Percentiles rank a stretch among this genome's conserved stretches.
Evolutionary conservation across 768 basidiomycete species (phyloP).

Genomic region (Boletus vermiculosoides): DNA sequence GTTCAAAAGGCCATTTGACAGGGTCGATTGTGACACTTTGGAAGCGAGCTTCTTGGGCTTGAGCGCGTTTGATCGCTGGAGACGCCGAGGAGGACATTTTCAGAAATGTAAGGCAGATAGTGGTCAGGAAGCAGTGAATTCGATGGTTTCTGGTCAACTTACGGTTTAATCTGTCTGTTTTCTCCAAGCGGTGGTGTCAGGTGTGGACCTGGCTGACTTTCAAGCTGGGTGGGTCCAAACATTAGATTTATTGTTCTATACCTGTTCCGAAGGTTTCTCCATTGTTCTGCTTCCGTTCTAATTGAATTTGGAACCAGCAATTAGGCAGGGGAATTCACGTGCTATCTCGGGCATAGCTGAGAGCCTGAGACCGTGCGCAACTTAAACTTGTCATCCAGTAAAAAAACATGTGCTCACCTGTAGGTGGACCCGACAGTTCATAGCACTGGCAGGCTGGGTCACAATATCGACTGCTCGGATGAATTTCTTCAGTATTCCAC

Average conservation of each 20-base stretch:
- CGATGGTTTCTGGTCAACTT: no score
- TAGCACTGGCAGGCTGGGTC: no score
- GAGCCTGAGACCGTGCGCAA: no score
- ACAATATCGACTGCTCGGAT: no score
- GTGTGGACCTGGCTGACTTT: slow-evolving; percentile 2
- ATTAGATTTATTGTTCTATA: slow-evolving; percentile 1
- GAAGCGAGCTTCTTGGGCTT: not conserved
- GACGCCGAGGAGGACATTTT: slow-evolving; percentile 6
- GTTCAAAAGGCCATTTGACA: slow-evolving; percentile 28
- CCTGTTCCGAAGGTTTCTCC: not conserved
- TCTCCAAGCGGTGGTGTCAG: not conserved
- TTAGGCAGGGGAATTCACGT: not conserved
- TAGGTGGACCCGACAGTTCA: no score
- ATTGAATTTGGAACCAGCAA: not conserved
- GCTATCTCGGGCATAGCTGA: not conserved
- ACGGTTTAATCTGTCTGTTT: not conserved
- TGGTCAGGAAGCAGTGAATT: not conserved
- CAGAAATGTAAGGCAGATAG: not conserved
- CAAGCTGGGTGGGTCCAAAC: not conserved
- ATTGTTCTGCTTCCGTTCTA: not conserved
- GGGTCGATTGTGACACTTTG: not conserved
- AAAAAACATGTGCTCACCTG: no score
- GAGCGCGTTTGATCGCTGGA: not conserved
- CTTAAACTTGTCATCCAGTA: no score
- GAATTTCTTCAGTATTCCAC: no score